Conservation (phyloP, 1,139 yeast genomes). For the Debaryomyces sp. region DNA sequence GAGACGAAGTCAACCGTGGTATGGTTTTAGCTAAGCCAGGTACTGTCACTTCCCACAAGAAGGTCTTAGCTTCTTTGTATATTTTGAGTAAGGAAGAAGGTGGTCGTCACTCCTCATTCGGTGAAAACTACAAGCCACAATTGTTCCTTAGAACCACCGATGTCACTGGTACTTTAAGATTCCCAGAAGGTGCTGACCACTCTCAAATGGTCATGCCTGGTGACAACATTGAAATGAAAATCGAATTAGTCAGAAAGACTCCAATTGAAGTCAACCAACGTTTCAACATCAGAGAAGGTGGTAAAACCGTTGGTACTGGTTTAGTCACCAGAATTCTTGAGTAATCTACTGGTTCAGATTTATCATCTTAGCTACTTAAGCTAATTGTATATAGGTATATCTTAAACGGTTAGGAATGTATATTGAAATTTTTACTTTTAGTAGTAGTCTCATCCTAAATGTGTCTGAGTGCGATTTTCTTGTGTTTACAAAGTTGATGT, state of each 20-base stretch:
- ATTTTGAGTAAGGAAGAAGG: slow-evolving; percentile 96
- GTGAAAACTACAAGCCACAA: slow-evolving; percentile 98
- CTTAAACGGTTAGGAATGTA: slow-evolving; percentile 6
- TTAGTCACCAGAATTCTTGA: slow-evolving; percentile 91
- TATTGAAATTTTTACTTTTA: not conserved
- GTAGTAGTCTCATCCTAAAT: not conserved
- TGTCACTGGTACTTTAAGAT: slow-evolving; percentile 86
- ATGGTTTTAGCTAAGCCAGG: slow-evolving; percentile 97
- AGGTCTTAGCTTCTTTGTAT: slow-evolving; percentile 91
- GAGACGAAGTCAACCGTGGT: slow-evolving; percentile 97
- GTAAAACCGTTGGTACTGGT: slow-evolving; percentile 99
- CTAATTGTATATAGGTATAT: slow-evolving; percentile 14
- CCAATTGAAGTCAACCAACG: slow-evolving; percentile 97
- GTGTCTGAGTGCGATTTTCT: not conserved
- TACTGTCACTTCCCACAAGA: slow-evolving; percentile 89
- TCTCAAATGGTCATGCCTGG: slow-evolving; percentile 96
- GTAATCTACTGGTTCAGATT: slow-evolving; percentile 27
- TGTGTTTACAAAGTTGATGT: not conserved
- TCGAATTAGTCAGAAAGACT: slow-evolving; percentile 87
- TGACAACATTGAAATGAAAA: slow-evolving; percentile 96
- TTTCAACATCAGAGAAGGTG: slow-evolving; percentile 99
- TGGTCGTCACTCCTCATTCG: slow-evolving; percentile 98
- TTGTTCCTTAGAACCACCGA: slow-evolving; percentile 95
- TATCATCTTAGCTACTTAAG: slow-evolving; percentile 3
- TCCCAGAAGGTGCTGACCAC: slow-evolving; percentile 86